Base-by-base conservation (phyloP, 2,329 filamentous ascomycete genomes). In the Colletotrichum filicis region DNA sequence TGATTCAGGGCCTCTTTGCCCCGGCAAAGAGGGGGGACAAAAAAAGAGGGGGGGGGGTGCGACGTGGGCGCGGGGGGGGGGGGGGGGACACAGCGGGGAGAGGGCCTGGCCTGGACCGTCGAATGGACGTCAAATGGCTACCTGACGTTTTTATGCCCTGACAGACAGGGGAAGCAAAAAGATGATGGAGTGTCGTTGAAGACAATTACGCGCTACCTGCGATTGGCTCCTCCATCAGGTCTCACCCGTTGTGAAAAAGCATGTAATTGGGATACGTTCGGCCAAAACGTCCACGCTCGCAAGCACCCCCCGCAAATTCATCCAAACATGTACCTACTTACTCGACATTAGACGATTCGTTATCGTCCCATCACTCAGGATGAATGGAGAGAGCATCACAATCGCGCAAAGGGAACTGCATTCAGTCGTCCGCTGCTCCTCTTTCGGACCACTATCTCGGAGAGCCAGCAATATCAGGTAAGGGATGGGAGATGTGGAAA, bases 401-500 rank as follows among this genome's bases (percentile, higher is more conserved):
- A 12, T 42, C 8, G 49, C 28, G 60, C 66, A 65, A 32, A 35
- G 52, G 37, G 24, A 42, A 8, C 53, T 66, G 37, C 30, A 53
- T 55, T 56, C 9, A 16, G 52, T 49, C 16, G 19, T 49, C 42
- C 4, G 32, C 49, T 16, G 32, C 28, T 37, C 35, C 14, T 16
- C 35, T 37, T 37, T 37, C 14, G 35, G 35, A 16, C 12, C 5
- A 37, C 35, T 16, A 42, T 16, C 37, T 67, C 55, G 42, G 56
- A 46, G 46, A 28, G n/a, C 62, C 56, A 56, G 32, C 49, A 62
- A n/a, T 49, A 46, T 56, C 63, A 61, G 68, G 42, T 42, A 71
- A 71, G 68, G 68, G 46, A 56, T 24, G 30, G 49, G 16, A 26
- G 9, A 49, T n/a, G n/a, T 49, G 42, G 37, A 42, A 35, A 58